Base-by-base conservation (phyloP, 148 eudicot species). In the Cornus suecica region DNA sequence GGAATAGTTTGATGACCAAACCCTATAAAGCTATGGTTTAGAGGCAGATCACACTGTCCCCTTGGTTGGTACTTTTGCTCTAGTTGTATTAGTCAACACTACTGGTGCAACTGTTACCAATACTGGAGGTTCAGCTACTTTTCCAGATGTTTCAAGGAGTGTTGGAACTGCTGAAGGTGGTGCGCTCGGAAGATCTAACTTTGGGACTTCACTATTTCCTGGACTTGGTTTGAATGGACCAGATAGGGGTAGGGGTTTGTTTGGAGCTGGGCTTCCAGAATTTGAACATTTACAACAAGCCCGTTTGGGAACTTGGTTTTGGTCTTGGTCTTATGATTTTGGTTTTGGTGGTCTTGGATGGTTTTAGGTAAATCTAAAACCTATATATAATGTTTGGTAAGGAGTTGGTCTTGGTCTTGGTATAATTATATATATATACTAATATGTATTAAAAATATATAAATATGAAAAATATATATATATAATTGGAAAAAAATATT, bases 41-140 rank as follows among this genome's bases (percentile, higher is more conserved):
- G 83, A 87, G 80, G 86, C 84, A 27, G 90, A 87, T 66, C 88
- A 87, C 77, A 83, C 90, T 2, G 75, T 87, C 73, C 90, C 85
- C 76, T 76, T 87, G 88, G 88, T 87, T 74, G 88, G 88, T 25
- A 88, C 88, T 51, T 85, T 83, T 73, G 78, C 81, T 3, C 79
- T 86, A 13, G 73, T 78, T 79, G 72, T 81, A 18, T 74, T 87
- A 76, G 63, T 74, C 25, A 66, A 77, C 62, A 41, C 74, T 69
- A 18, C 81, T 0, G 31, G 67, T 71, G 71, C 81, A 74, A 34
- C 78, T 71, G 71, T 81, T 68, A 45, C 80, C 27, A 75, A 71
- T 69, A 65, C 83, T 77, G 88, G 71, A 30, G 58, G 34, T 63
- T 24, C 80, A 76, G 79, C 72, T 71, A 63, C 76, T 72, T 67